Evolutionary conservation across 148 eudicot species (phyloP).

Genomic region (Vaccinium myrtillus): DNA sequence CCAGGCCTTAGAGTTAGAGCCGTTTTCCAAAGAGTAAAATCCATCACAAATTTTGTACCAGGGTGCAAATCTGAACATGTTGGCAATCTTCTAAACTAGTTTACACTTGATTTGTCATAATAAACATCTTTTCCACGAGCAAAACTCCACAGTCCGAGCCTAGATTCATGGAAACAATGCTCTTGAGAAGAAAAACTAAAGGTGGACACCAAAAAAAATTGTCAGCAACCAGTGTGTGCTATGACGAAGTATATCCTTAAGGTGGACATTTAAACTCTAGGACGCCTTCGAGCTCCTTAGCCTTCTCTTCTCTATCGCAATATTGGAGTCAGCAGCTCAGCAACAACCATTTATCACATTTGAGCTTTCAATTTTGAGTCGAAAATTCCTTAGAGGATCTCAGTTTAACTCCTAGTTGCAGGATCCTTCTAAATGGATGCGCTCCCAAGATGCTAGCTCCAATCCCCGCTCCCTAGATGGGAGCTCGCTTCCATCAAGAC

Average conservation of each 20-base stretch:
- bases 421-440: no score
- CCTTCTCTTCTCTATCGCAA: background rate
- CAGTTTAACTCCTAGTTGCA: background rate
- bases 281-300: background rate
- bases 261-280: background rate
- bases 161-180: background rate
- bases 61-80: background rate
- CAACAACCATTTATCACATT: background rate
- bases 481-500: no score
- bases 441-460: no score
- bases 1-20: background rate
- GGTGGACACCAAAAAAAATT: background rate
- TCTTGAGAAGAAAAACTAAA: background rate
- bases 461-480: no score
- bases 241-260: background rate
- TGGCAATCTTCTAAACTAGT: background rate
- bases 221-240: background rate
- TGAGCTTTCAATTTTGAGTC: background rate
- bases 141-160: background rate
- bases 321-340: background rate
- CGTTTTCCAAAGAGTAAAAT: background rate
- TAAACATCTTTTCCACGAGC: background rate
- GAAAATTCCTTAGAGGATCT: background rate
- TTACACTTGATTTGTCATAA: background rate
- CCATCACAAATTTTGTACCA: background rate